Evolutionary conservation across 2,329 filamentous ascomycete genomes (phyloP).

Genomic region (Alternaria gaisen): DNA sequence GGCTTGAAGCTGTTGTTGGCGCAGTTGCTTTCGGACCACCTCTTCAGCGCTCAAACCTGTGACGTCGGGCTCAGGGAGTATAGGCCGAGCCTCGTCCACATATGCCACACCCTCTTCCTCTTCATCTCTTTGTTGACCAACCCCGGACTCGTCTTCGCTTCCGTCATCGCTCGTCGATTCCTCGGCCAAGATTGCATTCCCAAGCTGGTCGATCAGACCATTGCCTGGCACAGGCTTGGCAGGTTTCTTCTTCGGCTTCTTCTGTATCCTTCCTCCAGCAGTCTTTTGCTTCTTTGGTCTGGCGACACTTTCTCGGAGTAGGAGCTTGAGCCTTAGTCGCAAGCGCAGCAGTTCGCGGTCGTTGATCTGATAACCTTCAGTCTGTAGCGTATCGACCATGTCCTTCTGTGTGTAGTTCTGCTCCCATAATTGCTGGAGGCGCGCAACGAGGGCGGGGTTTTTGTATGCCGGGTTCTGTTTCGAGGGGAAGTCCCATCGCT

Average conservation of each 20-base stretch:
- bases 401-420: constrained; percentile 75
- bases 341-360: constrained; percentile 75
- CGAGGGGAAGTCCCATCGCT: constrained; percentile 78
- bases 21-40: constrained; percentile 36
- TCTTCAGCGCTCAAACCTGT: constrained; percentile 34
- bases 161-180: constrained; percentile 28
- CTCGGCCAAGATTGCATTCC: constrained; percentile 39
- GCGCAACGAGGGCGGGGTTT: constrained; percentile 70
- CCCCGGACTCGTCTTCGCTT: constrained; percentile 22
- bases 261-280: constrained; percentile 18
- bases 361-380: constrained; percentile 77
- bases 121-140: background rate
- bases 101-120: background rate
- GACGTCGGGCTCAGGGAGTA: constrained; percentile 14
- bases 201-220: constrained; percentile 39
- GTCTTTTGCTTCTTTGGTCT: constrained; percentile 62
- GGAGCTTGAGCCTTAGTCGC: constrained; percentile 72
- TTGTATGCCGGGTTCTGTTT: constrained; percentile 78
- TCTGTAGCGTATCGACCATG: constrained; percentile 74
- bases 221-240: constrained; percentile 24
- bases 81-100: constrained; percentile 13
- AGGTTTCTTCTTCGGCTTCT: constrained; percentile 26
- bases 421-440: constrained; percentile 81
- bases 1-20: constrained; percentile 57
- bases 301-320: constrained; percentile 62